Evolutionary conservation across 2,329 filamentous ascomycete species (phyloP).

Genomic region (Paraphoma sp.): DNA sequence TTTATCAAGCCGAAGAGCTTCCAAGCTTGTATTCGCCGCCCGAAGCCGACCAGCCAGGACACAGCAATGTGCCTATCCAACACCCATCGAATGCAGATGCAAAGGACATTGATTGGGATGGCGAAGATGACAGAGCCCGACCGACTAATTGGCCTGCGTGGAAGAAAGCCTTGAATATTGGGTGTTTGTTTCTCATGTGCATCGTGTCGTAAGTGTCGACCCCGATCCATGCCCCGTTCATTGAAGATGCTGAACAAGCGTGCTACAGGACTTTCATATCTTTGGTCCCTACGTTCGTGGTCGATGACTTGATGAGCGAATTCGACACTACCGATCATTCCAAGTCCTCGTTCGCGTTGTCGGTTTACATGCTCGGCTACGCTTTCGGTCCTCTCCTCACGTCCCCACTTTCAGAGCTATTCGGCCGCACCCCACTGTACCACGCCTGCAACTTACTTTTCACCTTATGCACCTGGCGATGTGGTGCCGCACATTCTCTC

Average conservation of each 20-base stretch:
- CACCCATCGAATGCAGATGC: not conserved
- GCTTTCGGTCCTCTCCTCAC: conserved; percentile 35
- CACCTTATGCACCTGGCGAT: conserved; percentile 63
- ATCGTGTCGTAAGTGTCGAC: not conserved
- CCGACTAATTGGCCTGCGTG: conserved; percentile 35
- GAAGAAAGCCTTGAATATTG: conserved; percentile 31
- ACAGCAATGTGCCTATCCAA: not conserved
- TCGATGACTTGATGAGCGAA: conserved; percentile 9
- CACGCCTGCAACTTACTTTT: conserved; percentile 64
- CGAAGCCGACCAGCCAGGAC: not conserved
- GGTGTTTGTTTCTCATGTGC: conserved; percentile 37
- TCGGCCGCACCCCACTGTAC: conserved; percentile 54
- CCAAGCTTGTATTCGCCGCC: not conserved
- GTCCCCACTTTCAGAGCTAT: conserved; percentile 35
- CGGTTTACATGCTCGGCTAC: conserved; percentile 33
- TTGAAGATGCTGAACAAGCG: not conserved
- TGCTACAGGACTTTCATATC: not conserved
- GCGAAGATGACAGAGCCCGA: conserved; percentile 29
- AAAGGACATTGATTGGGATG: conserved; percentile 21
- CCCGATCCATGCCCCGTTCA: not conserved
- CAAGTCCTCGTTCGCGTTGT: not conserved
- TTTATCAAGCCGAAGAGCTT: not conserved
- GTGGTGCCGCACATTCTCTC: conserved; percentile 55
- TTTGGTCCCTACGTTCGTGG: not conserved
- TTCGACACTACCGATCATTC: not conserved